Evolutionary conservation across 2,329 filamentous ascomycete genomes (phyloP), one percentile per base, ranked within the genome.

Genomic region (Fusarium guadeloupense): DNA sequence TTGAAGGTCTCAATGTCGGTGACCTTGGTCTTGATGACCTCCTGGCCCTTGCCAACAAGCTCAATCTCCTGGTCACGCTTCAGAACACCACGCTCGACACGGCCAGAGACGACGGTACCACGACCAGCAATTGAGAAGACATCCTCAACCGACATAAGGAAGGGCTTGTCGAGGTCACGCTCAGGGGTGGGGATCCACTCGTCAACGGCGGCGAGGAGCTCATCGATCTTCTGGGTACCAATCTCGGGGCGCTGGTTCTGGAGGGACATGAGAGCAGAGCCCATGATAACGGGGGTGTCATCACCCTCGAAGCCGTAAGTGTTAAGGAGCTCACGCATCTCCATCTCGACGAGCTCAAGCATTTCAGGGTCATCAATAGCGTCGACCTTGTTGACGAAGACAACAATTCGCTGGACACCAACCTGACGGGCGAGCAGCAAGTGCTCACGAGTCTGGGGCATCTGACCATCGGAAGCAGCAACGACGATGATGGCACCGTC

Each of bases 1-100:
- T 98, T 97, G 86, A 99, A 99, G 67, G 94, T 99, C 85, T 99
- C 95, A 70, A 99, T 98, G 75, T 99, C 96, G 74, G 95, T 99
- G 67, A 99, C 94, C 85, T 97, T 98, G 79, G 95, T 98, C 88
- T 96, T 97, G 84, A 98, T 91, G 68, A 92, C 81, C 39, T 88
- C 85, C 53, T 81, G 79, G 69, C 89, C 88, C 83, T 95, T 96
- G 76, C 95, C 95, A 60, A 99, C 86, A 65, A 99, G 86, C 84
- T 99, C 95, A 68, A 99, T 88, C 75, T 99, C 95, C 64, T 89
- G 85, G 77, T 99, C 95, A 80, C 88, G 92, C 91, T 97, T 98
- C 74, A 99, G 82, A 54, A 87, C 78, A 82, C 95, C 95, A 76
- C 95, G 94, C 88, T 98, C 93, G 59, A 99, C 95, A 86, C 95